Conservation (phyloP, 208 protist genomes). For the Tetramitus jugosus region DNA sequence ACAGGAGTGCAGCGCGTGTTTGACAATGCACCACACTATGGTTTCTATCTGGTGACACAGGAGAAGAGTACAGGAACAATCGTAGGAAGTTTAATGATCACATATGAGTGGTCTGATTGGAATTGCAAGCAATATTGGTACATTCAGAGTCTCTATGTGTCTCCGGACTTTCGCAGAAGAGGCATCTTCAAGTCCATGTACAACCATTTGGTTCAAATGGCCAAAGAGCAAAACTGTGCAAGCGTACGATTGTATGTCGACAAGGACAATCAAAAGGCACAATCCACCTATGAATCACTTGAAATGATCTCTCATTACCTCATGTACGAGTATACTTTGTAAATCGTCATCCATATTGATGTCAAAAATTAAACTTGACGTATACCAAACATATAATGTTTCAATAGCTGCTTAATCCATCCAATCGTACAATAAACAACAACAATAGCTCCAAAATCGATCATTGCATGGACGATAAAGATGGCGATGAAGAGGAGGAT, state of each 20-base stretch:
- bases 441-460: no score
- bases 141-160: background rate
- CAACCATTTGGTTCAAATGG: background rate
- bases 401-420: no score
- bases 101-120: conserved; percentile 7
- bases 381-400: no score
- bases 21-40: background rate
- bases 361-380: no score
- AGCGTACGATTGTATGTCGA: background rate
- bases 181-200: background rate
- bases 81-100: background rate
- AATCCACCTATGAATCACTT: background rate
- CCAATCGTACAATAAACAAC: no score
- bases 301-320: background rate
- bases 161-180: background rate
- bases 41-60: background rate
- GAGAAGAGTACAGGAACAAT: no score
- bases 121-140: background rate
- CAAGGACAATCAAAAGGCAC: background rate
- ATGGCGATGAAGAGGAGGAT: no score
- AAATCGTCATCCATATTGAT: no score
- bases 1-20: background rate
- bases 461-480: no score
- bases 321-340: no score
- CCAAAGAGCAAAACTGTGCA: background rate